Percentiles rank a stretch among this genome's conserved stretches.
Evolutionary conservation across 164 flowering plant genomes (phyloP).

Genomic region (Magnolia sinica): DNA sequence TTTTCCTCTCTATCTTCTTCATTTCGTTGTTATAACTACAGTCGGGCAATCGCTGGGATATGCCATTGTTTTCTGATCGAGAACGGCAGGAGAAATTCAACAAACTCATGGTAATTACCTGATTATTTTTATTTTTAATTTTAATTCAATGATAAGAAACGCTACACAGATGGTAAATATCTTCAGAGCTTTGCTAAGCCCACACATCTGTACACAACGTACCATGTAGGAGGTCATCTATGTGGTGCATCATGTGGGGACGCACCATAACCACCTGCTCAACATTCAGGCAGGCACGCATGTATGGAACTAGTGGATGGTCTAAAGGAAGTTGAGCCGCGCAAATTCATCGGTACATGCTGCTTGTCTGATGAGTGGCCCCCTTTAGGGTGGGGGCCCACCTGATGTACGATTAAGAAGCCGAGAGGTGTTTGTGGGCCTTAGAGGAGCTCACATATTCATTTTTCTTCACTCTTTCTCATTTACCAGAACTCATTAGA

Average conservation of each 20-base stretch:
- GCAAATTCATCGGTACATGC: too few species aligned
- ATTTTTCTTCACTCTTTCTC: neutral
- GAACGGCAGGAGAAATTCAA: constrained; percentile 95
- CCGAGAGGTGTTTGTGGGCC: neutral
- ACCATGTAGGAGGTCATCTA: neutral
- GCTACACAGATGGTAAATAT: constrained; percentile 8
- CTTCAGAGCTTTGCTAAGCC: neutral
- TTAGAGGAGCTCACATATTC: neutral
- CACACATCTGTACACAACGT: neutral
- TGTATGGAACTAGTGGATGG: too few species aligned
- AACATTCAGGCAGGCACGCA: neutral
- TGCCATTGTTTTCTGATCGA: constrained; percentile 60
- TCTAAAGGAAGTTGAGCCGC: too few species aligned
- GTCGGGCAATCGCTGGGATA: constrained; percentile 74
- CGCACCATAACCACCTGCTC: neutral
- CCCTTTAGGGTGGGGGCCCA: too few species aligned
- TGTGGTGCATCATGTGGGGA: neutral
- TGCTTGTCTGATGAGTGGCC: too few species aligned
- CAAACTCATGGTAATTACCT: constrained; percentile 90
- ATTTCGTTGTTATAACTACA: constrained; percentile 20
- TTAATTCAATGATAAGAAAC: neutral
- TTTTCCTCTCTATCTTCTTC: constrained; percentile 6
- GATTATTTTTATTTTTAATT: neutral
- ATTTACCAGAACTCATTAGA: constrained; percentile 9
- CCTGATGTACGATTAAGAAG: too few species aligned